Base-by-base conservation (phyloP, 169 alveolate genomes). In the Cryptosporidium canis region DNA sequence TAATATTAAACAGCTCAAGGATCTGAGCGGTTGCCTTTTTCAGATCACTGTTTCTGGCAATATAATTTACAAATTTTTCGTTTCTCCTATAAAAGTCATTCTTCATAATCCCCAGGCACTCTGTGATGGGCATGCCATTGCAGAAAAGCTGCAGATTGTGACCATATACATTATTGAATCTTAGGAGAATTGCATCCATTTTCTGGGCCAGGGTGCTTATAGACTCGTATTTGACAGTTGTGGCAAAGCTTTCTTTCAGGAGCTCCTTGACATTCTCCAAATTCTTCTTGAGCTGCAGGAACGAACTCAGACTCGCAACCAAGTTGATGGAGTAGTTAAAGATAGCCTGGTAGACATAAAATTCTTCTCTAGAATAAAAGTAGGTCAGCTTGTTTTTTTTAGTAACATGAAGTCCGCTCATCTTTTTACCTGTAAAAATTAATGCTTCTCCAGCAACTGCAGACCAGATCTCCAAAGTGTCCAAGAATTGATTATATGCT, bases 381-480 rank as follows among this genome's bases (percentile, higher is more conserved):
- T 70, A 70, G 2, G 47, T 18, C 7, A 70, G 16, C 68, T 55
- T 70, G 5, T 18, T 53, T 21, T 29, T 70, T 35, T 70, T 55
- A 29, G 67, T 27, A 5, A 16, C 39, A 11, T 8, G 18, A n/a
- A 55, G 9, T 1, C 55, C 44, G 2, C 37, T 47, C 18, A 70
- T 24, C 35, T 70, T 51, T 7, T 21, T 51, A n/a, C 68, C 68
- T 31, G 58, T 31, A 29, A n/a, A 70, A n/a, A 31, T 70, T 51
- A 70, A 29, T 51, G 67, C 84, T 55, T 70, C 84, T 70, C 67
- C 84, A 29, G 84, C 84, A 51, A 70, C 53, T 5, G 67, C 84
- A 16, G 56, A 16, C 84, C 84, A 70, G 53, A 70, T 21, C 47
- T 39, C 47, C 33, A 70, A 14, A 31, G 27, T 24, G 3, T 70